A percentile compares a stretch with the other conserved stretches of the same genome.
These are phyloP conservation scores for Diplocarpon rosae DNA, from an alignment of 2,329 filamentous ascomycete genomes.

Conservation along the genomic window DNA sequence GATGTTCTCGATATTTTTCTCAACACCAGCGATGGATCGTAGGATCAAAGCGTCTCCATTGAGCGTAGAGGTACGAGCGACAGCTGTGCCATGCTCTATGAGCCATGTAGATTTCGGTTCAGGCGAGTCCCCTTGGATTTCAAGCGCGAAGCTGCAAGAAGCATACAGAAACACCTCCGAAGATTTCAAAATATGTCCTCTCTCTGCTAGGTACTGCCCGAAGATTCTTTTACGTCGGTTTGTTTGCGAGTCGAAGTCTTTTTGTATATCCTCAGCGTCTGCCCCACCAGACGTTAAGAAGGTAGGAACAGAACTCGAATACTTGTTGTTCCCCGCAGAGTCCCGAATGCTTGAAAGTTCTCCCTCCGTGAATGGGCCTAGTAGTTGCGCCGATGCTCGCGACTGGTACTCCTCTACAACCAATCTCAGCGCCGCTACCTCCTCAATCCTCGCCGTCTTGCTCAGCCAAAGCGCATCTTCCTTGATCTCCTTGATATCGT, in stretches of 20 bases:
- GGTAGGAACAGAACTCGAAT: slow-evolving; percentile 43
- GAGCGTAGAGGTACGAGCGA: not conserved
- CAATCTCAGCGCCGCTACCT: slow-evolving; percentile 71
- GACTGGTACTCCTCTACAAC: slow-evolving; percentile 76
- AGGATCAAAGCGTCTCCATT: slow-evolving; percentile 6
- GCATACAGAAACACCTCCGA: slow-evolving; percentile 34
- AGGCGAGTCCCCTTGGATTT: too few species aligned
- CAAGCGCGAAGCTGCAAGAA: not conserved
- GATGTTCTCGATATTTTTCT: slow-evolving; percentile 37
- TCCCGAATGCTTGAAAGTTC: slow-evolving; percentile 68
- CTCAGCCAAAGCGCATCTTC: slow-evolving; percentile 80
- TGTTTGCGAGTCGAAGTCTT: slow-evolving; percentile 51
- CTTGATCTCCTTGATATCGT: slow-evolving; percentile 71
- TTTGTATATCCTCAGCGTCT: slow-evolving; percentile 34
- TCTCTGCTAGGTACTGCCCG: slow-evolving; percentile 59
- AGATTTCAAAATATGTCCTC: slow-evolving; percentile 55
- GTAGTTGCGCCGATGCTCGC: slow-evolving; percentile 61
- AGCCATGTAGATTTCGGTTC: not conserved
- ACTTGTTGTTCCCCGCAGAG: slow-evolving; percentile 55
- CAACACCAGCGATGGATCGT: slow-evolving; percentile 37
- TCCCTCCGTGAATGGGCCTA: slow-evolving; percentile 62
- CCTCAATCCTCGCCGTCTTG: slow-evolving; percentile 64
- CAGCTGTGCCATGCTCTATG: not conserved
- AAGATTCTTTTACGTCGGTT: slow-evolving; percentile 58
- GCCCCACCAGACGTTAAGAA: slow-evolving; percentile 25